Evolutionary conservation across 2,329 filamentous ascomycete genomes (phyloP).

Genomic region (Orbilia brochopaga): DNA sequence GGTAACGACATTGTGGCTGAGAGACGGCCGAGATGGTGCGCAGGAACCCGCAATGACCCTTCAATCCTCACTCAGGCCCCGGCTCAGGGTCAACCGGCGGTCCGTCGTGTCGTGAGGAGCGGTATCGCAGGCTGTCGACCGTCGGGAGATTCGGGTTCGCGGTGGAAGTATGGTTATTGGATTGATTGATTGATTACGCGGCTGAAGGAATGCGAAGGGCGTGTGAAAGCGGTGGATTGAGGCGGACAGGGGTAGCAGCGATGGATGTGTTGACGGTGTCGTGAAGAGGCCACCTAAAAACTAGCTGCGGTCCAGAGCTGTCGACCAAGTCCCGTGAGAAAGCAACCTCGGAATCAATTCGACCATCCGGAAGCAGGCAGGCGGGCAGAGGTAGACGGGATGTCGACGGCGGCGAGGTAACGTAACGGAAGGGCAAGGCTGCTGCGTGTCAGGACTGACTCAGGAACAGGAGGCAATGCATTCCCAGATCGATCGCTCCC

Average conservation of each 20-base stretch:
- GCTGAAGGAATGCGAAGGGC: constrained; percentile 10
- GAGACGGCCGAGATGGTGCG: constrained; percentile 8
- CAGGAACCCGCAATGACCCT: constrained; percentile 17
- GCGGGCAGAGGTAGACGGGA: not conserved
- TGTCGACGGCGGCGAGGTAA: not conserved
- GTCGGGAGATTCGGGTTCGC: not conserved
- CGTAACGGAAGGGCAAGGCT: not conserved
- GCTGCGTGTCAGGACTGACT: constrained; percentile 4
- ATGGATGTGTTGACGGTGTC: constrained; percentile 33
- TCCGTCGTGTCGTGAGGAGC: constrained; percentile 3
- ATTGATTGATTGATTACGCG: constrained; percentile 39
- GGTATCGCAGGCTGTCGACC: not conserved
- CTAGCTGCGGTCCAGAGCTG: not conserved
- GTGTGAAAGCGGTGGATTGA: constrained; percentile 17
- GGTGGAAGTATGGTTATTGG: constrained; percentile 1
- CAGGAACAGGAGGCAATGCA: constrained; percentile 1
- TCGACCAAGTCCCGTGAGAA: not conserved
- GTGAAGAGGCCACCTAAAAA: constrained; percentile 26
- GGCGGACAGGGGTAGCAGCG: constrained; percentile 19
- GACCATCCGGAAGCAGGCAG: not conserved
- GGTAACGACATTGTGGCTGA: constrained; percentile 39
- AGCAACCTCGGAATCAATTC: not conserved
- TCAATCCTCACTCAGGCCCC: constrained; percentile 26
- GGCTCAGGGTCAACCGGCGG: constrained; percentile 13
- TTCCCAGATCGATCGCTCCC: constrained; percentile 2